phyloP scores from a whole-genome alignment of 257 asterid genomes.

The Rubia yunnanensis region DNA sequence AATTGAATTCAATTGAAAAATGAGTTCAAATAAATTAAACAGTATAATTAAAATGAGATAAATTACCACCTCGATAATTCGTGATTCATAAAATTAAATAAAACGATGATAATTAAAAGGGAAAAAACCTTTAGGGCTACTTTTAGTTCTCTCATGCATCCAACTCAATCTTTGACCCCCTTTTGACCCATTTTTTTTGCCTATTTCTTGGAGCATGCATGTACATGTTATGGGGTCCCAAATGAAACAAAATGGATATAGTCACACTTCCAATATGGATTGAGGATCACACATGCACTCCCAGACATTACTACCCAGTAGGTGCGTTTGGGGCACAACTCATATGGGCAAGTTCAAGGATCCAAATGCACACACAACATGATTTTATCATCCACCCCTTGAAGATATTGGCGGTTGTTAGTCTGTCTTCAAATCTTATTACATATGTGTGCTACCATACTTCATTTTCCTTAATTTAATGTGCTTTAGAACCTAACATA shows the following conservation, averaged over 20 bases:
- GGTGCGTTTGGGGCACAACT: slow-evolving; percentile 36
- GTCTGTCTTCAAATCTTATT: slow-evolving; percentile 12
- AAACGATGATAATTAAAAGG: no score
- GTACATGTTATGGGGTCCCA: slow-evolving; percentile 37
- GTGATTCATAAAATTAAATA: no score
- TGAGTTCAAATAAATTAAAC: no score
- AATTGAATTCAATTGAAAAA: no score
- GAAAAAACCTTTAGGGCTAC: slow-evolving; percentile 22
- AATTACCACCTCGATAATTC: no score
- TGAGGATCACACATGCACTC: slow-evolving; percentile 22
- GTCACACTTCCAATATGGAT: slow-evolving; percentile 22
- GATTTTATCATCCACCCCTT: slow-evolving; percentile 12
- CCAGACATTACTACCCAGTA: slow-evolving; percentile 3
- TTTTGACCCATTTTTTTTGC: slow-evolving; percentile 42
- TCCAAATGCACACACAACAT: slow-evolving; percentile 9
- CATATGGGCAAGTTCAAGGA: slow-evolving; percentile 54
- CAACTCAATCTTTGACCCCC: slow-evolving; percentile 35
- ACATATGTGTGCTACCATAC: neutral
- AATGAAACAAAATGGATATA: slow-evolving; percentile 34
- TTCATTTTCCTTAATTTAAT: neutral
- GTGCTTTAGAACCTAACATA: neutral
- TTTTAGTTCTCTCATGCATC: slow-evolving; percentile 27
- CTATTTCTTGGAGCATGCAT: slow-evolving; percentile 61
- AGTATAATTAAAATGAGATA: no score
- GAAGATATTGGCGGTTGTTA: slow-evolving; percentile 17